Conservation (phyloP, 2,329 filamentous ascomycete genomes). For the Drechslerella coelobrocha region DNA sequence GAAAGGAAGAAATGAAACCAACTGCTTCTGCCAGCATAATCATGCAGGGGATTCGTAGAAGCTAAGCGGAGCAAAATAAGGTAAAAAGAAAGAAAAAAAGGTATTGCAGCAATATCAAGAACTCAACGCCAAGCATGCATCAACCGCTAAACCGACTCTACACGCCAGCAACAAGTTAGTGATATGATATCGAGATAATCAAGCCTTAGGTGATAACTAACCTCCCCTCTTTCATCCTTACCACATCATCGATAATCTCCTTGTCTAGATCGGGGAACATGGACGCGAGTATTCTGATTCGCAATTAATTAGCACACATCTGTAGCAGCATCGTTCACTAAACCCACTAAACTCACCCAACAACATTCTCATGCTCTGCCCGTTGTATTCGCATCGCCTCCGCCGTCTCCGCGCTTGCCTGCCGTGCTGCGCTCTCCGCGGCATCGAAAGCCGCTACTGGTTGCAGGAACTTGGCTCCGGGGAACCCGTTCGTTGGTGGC, state of each 20-base stretch:
- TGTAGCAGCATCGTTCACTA: neutral
- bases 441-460: conserved; percentile 64
- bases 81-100: neutral
- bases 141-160: conserved; percentile 83
- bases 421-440: conserved; percentile 85
- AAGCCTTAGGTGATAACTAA: conserved; percentile 61
- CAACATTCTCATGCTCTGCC: conserved; percentile 86
- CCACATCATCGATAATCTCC: conserved; percentile 95
- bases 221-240: conserved; percentile 93
- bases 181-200: conserved; percentile 4
- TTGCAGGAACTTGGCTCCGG: conserved; percentile 59
- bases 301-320: neutral
- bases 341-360: conserved; percentile 67
- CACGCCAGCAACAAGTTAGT: conserved; percentile 44
- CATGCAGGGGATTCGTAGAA: no score
- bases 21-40: no score
- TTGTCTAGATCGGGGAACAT: conserved; percentile 97
- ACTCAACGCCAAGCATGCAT: conserved; percentile 78
- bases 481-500: conserved; percentile 56
- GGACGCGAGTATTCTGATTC: conserved; percentile 73
- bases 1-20: no score
- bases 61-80: no score
- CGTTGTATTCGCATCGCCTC: conserved; percentile 83
- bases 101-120: conserved; percentile 21
- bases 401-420: conserved; percentile 87